Evolutionary conservation across 441 rosid genomes (phyloP), one percentile per base, ranked within the genome.

Genomic region (Syzygium syzygioides): DNA sequence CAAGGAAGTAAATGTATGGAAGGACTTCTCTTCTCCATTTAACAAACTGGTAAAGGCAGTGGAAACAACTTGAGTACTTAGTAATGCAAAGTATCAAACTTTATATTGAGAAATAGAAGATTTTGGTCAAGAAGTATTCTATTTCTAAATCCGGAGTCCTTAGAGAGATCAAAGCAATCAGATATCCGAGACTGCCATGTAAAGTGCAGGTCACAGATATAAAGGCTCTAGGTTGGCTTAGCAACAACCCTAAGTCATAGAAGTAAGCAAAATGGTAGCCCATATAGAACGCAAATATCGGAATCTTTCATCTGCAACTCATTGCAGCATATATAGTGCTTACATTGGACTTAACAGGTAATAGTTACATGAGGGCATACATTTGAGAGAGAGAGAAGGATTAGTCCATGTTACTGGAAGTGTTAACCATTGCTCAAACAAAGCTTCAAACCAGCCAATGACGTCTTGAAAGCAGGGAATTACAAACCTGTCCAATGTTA

Each of bases 401-500:
- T 76, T 76, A 76, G 18, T 41, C 41, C 0, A 17, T 23, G 48
- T 6, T 6, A 23, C n/a, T 41, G 52, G 83, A 76, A 76, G 9
- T 20, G 50, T 23, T 37, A 41, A 20, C 14, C 26, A 76, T 76
- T 37, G 52, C 83, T 23, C 52, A 41, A 11, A 76, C n/a, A 76
- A 76, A 76, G 83, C 62, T 55, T 32, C 64, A 55, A 55, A 34
- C 12, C 50, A 87, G 66, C 54, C 86, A 14, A 50, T 18, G 55
- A 85, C 25, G 6, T 55, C 23, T 57, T 13, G 50, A 79, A 76
- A 71, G 57, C 25, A 76, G 26, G 55, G 71, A 76, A 30, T 25
- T 52, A 84, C 93, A 86, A 53, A 96, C 99, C 99, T 96, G 98
- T 87, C 99, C 99, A 87, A 97, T 93, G 88, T 88, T 94, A 94